These are phyloP conservation scores for Cryptococcus sp. DNA, from an alignment of 1,284 basidiomycete species.

Conservation along the genomic window DNA sequence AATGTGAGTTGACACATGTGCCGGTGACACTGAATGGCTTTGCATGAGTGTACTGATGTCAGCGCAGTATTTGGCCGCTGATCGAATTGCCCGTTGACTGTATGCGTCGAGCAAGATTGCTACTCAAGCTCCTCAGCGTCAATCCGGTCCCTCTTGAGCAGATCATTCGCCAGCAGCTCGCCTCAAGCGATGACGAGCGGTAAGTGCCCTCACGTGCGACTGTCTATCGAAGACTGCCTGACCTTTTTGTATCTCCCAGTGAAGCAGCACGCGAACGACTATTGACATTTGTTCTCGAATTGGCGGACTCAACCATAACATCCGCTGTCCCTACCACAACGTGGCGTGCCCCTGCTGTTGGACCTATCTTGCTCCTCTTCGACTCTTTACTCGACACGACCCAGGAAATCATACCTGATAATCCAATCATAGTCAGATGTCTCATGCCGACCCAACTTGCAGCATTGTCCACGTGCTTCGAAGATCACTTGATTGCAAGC, in stretches of 20 bases:
- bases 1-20: conserved; percentile 10
- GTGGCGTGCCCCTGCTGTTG: conserved; percentile 31
- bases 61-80: conserved; percentile 37
- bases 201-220: conserved; percentile 4
- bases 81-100: conserved; percentile 26
- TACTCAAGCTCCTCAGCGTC: conserved; percentile 40
- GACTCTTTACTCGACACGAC: conserved; percentile 24
- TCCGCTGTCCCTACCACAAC: conserved; percentile 14
- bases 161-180: conserved; percentile 20
- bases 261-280: conserved; percentile 27
- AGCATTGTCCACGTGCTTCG: conserved; percentile 39
- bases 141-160: conserved; percentile 31
- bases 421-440: conserved; percentile 26
- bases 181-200: conserved; percentile 16
- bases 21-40: no score
- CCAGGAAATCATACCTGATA: conserved; percentile 24
- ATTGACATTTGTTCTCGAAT: conserved; percentile 34
- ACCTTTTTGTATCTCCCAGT: not conserved
- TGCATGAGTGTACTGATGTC: not conserved
- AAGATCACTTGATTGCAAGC: conserved; percentile 36
- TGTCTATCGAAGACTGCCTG: not conserved
- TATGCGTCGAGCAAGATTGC: conserved; percentile 25
- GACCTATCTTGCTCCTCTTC: conserved; percentile 36
- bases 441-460: conserved; percentile 34
- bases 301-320: conserved; percentile 32